These are phyloP conservation scores for Hymenoscyphus linearis DNA, from an alignment of 2,329 filamentous ascomycete genomes.

Conservation along the genomic window DNA sequence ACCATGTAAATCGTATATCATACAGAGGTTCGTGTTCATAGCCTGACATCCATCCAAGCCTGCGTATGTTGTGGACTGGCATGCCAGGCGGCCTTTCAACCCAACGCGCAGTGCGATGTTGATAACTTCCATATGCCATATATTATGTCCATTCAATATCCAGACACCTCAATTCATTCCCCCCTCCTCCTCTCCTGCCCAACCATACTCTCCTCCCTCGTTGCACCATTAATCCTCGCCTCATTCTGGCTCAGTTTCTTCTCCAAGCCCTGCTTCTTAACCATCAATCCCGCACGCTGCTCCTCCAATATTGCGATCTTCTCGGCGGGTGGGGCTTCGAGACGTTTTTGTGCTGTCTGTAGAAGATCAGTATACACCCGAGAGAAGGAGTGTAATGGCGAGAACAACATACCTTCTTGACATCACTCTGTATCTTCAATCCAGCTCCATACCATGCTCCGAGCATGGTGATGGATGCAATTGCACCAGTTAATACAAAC, in stretches of 20 bases:
- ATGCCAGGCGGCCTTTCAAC: neutral
- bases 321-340: constrained; percentile 47
- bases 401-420: constrained; percentile 42
- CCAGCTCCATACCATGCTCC: constrained; percentile 56
- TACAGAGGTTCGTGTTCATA: no score
- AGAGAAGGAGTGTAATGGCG: no score
- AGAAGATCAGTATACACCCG: neutral
- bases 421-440: constrained; percentile 48
- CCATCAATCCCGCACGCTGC: constrained; percentile 43
- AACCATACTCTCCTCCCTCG: constrained; percentile 33
- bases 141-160: neutral
- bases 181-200: constrained; percentile 29
- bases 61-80: no score
- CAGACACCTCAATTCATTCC: neutral
- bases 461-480: constrained; percentile 50
- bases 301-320: constrained; percentile 48
- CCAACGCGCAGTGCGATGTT: neutral
- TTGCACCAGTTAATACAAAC: constrained; percentile 47
- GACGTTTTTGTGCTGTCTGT: constrained; percentile 41
- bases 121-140: neutral
- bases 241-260: constrained; percentile 50
- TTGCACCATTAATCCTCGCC: constrained; percentile 35
- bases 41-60: no score
- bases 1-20: no score
- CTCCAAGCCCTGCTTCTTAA: constrained; percentile 48